These are phyloP conservation scores for Phaffia rhodozyma DNA, from an alignment of 1,284 basidiomycete species.

Conservation along the genomic window DNA sequence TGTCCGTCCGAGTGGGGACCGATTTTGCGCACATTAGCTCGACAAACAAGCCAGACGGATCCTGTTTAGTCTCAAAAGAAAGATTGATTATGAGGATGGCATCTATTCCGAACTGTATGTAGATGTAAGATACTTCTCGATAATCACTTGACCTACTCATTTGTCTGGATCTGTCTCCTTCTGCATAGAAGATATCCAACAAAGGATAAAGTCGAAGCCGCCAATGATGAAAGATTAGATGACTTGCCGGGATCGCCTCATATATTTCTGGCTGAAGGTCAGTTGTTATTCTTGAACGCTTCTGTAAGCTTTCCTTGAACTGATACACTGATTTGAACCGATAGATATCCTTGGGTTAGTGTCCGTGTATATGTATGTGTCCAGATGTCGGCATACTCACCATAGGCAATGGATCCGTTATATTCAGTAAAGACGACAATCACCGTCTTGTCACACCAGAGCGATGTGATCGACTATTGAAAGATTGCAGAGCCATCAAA, in stretches of 20 bases:
- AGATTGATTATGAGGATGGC: conserved; percentile 4
- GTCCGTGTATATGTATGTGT: too few species aligned
- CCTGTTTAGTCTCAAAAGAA: conserved; percentile 1
- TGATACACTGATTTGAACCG: neutral
- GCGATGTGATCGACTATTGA: neutral
- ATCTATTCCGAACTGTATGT: conserved; percentile 6
- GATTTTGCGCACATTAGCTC: neutral
- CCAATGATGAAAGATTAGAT: neutral
- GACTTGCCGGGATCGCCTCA: too few species aligned
- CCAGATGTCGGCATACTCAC: neutral
- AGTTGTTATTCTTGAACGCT: too few species aligned
- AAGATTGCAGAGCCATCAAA: neutral
- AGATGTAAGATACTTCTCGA: too few species aligned
- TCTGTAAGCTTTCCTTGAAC: neutral
- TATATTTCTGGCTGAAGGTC: too few species aligned
- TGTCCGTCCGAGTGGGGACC: too few species aligned
- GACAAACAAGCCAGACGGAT: neutral
- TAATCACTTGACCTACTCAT: too few species aligned
- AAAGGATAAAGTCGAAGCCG: neutral
- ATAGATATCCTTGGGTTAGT: neutral
- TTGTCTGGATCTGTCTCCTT: neutral
- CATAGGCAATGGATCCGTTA: neutral
- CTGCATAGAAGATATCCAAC: neutral
- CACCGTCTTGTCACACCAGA: neutral
- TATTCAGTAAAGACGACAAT: neutral